Evolutionary conservation across 139 green algal genomes (phyloP).

Genomic region (Picochlorum sp.): DNA sequence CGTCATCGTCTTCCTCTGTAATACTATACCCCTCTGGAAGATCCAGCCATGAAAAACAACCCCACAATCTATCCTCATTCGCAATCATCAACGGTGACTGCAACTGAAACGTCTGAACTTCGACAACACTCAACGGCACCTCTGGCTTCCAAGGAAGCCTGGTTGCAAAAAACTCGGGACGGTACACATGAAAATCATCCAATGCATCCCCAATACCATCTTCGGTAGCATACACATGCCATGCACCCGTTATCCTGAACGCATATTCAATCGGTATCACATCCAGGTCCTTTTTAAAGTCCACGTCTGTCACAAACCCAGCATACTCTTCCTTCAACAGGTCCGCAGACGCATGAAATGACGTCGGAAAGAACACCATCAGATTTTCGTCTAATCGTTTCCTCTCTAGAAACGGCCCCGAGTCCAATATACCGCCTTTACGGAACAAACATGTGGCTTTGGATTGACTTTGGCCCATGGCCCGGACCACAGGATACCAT

Average conservation of each 20-base stretch:
- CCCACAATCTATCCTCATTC: constrained; percentile 29
- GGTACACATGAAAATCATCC: constrained; percentile 43
- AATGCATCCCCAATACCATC: constrained; percentile 22
- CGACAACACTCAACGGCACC: constrained; percentile 54
- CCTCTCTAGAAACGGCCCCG: constrained; percentile 26
- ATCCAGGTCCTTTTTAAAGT: constrained; percentile 20
- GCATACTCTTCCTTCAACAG: constrained; percentile 44
- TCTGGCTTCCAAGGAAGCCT: constrained; percentile 46
- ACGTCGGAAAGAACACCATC: constrained; percentile 50
- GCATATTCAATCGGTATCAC: constrained; percentile 17
- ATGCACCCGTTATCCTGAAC: constrained; percentile 34
- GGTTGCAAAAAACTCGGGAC: constrained; percentile 29
- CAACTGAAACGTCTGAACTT: constrained; percentile 41
- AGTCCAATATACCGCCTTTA: constrained; percentile 63
- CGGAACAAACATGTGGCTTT: constrained; percentile 45
- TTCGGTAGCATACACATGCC: constrained; percentile 36
- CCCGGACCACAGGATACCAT: constrained; percentile 25
- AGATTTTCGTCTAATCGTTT: constrained; percentile 2
- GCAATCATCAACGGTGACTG: constrained; percentile 22
- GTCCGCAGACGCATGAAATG: constrained; percentile 44
- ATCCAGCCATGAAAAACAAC: constrained; percentile 49
- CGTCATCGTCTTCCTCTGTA: background rate
- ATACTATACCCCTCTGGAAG: background rate
- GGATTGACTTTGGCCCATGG: constrained; percentile 10
- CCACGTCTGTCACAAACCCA: constrained; percentile 9